Evolutionary conservation across 345 rosid species (phyloP).

Genomic region (Murraya paniculata): DNA sequence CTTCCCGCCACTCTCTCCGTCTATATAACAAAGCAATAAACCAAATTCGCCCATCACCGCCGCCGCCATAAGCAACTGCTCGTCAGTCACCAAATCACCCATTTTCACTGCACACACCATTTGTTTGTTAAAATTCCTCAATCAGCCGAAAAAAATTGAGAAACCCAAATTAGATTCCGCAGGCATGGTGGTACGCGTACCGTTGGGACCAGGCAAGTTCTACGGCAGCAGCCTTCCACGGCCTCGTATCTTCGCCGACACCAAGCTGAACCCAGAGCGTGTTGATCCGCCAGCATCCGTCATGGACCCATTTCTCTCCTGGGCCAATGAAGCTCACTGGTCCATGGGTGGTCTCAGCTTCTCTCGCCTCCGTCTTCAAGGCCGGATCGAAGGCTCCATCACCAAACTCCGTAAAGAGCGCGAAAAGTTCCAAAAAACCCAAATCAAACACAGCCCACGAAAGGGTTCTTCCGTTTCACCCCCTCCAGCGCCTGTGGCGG

Average conservation of each 20-base stretch:
- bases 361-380: conserved; percentile 84
- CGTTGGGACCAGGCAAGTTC: conserved; percentile 67
- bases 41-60: background rate
- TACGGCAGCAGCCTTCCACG: conserved; percentile 93
- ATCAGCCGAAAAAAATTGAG: background rate
- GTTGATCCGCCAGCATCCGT: conserved; percentile 73
- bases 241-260: conserved; percentile 67
- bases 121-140: conserved; percentile 14
- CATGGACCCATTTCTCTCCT: conserved; percentile 71
- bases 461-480: conserved; percentile 43
- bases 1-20: conserved; percentile 34
- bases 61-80: background rate
- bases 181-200: conserved; percentile 46
- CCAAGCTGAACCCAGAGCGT: conserved; percentile 43
- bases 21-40: background rate
- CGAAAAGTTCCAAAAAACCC: conserved; percentile 27
- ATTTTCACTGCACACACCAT: too few relatives aligned
- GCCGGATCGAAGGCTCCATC: conserved; percentile 79
- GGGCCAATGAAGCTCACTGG: conserved; percentile 99
- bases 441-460: background rate
- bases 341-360: conserved; percentile 94
- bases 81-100: background rate
- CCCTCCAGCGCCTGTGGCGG: conserved; percentile 60
- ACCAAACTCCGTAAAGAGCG: conserved; percentile 51
- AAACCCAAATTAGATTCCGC: background rate